Conservation (phyloP, 768 basidiomycete species). For the Auriscalpium microsporum region DNA sequence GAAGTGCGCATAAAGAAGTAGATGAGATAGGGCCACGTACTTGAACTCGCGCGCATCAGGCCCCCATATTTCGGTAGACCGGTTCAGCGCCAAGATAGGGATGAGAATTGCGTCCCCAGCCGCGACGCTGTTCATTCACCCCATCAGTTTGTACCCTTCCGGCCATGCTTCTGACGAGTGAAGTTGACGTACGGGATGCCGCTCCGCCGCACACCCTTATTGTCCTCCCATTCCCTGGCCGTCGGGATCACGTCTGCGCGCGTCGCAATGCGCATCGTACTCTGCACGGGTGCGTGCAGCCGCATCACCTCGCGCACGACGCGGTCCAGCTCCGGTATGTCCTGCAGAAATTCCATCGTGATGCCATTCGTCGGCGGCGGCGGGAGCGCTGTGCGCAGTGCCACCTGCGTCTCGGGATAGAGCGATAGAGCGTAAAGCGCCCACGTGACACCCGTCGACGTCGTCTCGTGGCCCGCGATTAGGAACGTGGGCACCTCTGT, state of each 20-base stretch:
- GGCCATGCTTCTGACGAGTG: neutral
- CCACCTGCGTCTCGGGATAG: conserved; percentile 23
- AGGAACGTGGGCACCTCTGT: conserved; percentile 25
- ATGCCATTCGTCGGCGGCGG: conserved; percentile 13
- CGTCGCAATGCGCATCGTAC: conserved; percentile 17
- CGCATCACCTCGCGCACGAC: conserved; percentile 25
- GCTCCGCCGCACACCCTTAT: conserved; percentile 4
- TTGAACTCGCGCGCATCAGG: conserved; percentile 30
- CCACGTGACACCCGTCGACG: conserved; percentile 26
- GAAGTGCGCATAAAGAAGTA: too few species aligned
- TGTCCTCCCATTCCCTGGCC: conserved; percentile 14
- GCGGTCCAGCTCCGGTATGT: conserved; percentile 25
- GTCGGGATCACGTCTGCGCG: conserved; percentile 25
- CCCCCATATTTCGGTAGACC: conserved; percentile 26
- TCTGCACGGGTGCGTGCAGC: conserved; percentile 18
- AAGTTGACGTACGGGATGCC: conserved; percentile 9
- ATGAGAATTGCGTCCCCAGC: conserved; percentile 23
- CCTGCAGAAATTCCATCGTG: conserved; percentile 21
- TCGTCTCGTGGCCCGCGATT: conserved; percentile 23
- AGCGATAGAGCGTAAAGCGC: conserved; percentile 24
- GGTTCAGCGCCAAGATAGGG: conserved; percentile 24
- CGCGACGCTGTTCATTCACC: conserved; percentile 6
- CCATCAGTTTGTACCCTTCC: neutral
- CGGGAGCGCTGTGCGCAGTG: conserved; percentile 25
- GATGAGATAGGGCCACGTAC: neutral